Evolutionary conservation across 441 rosid species (phyloP).

Genomic region (Adansonia grandidieri): DNA sequence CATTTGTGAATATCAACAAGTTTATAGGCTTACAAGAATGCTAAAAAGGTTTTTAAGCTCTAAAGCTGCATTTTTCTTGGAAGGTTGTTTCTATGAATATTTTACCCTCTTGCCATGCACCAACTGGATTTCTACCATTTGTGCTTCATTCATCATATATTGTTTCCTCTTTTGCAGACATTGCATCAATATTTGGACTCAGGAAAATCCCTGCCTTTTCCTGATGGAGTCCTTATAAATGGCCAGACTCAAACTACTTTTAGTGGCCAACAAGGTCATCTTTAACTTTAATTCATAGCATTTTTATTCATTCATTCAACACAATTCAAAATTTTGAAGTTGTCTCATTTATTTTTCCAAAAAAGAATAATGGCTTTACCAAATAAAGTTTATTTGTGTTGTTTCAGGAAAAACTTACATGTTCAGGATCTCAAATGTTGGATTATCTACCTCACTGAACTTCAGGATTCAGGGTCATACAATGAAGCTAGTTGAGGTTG

Average conservation of each 20-base stretch:
- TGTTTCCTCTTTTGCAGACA: slow-evolving; percentile 42
- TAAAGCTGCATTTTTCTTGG: background rate
- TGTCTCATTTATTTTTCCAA: background rate
- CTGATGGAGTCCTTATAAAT: slow-evolving; percentile 79
- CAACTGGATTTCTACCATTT: too few species aligned
- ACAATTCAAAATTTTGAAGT: background rate
- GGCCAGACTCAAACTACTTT: slow-evolving; percentile 70
- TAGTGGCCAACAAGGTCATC: slow-evolving; percentile 73
- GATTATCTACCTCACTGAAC: slow-evolving; percentile 69
- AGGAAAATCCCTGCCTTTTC: slow-evolving; percentile 69
- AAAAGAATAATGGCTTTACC: background rate
- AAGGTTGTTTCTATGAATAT: background rate
- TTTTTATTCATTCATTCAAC: background rate
- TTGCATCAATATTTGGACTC: slow-evolving; percentile 68
- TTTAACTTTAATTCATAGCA: background rate
- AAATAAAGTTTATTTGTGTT: slow-evolving; percentile 7
- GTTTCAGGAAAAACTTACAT: slow-evolving; percentile 79
- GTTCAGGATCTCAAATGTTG: slow-evolving; percentile 87
- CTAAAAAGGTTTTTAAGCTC: background rate
- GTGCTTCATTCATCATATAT: background rate
- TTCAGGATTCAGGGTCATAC: slow-evolving; percentile 84
- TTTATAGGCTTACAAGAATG: background rate
- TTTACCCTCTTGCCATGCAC: background rate
- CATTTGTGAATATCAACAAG: background rate
- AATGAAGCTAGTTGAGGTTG: slow-evolving; percentile 86